Evolutionary conservation across 495 filamentous ascomycete species (phyloP), one percentile per base, ranked within the genome.

Genomic region (Pseudomonodictys pantanalensis): DNA sequence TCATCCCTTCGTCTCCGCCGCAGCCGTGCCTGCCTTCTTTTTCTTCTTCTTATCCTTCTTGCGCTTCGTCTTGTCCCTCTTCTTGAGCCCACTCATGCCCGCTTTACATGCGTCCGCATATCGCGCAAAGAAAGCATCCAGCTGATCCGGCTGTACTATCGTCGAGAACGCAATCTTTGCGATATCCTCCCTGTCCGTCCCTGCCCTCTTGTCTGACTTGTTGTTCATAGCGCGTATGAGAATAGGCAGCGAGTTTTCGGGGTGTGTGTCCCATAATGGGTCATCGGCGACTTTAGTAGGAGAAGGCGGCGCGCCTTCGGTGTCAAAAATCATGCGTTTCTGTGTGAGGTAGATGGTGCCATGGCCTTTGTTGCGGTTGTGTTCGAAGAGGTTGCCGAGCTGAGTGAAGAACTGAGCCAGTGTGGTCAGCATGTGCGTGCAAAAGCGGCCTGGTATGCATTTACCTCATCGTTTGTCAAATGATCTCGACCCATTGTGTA

Each of bases 101-200:
- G 78, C 73, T 76, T 93, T 97, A 72, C 91, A 95, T 6, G 90
- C 79, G 65, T 97, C 95, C n/a, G 91, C 91, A 73, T 97, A 98
- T 38, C 82, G 80, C 15, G 76, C 76, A 72, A 88, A 98, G 65
- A 98, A 98, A 0, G 70, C 75, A 35, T 95, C 90, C 3, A 97
- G 73, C 2, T 86, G 83, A 39, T 83, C 83, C 9, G 87, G 81
- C 44, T 84, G 77, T 11, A 97, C 90, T 2, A 96, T 68, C 0
- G 95, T 97, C 1, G 88, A 89, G 26, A 97, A 66, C 72, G 96
- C 96, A 60, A 89, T 75, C 73, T 89, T 95, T 1, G 74, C 66
- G 12, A 66, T 69, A 42, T 78, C 75, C 58, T 73, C 69, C 50
- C 71, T 71, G n/a, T 71, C 67, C 41, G 73, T 71, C 8, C 74